Base-by-base conservation (phyloP, 2,329 filamentous ascomycete species). In the Dryadomyces sulphureus region DNA sequence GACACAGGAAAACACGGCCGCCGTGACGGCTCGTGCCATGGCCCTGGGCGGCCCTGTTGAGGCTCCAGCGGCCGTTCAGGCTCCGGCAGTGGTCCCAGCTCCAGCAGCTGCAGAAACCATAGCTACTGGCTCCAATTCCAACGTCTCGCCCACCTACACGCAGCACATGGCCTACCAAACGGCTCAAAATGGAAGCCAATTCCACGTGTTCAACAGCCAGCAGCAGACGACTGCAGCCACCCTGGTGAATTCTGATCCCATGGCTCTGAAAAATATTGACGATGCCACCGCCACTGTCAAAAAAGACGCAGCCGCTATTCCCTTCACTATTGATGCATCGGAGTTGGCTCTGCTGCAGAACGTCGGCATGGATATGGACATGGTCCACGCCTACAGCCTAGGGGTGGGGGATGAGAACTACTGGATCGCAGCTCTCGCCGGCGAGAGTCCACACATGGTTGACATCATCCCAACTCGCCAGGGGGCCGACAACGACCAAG, bases 131-230 rank as follows among this genome's bases (percentile, higher is more conserved):
- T n/a, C n/a, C n/a, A n/a, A n/a, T n/a, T n/a, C n/a, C n/a, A n/a
- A n/a, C n/a, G n/a, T n/a, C n/a, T n/a, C 48, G 17, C 44, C 36
- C 8, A 46, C 36, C 4, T 51, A 49, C 40, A 51, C 42, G 3
- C 49, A 51, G 24, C 43, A 45, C 14, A 51, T 51, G 47, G 9
- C 35, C 9, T 49, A 49, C 17, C 49, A 51, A 32, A 41, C 46
- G 2, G 17, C 9, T 6, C 3, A 42, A 5, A 27, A 40, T 12
- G 27, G 30, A 6, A 47, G 49, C 1, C 41, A 43, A 27, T 49
- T 49, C 35, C 38, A 49, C 16, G 32, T 51, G 14, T 49, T 51
- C 19, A 47, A 25, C 40, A 46, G 47, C 32, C 45, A 43, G 35
- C 47, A 43, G 2, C 45, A n/a, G n/a, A n/a, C 30, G 5, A 44